Evolutionary conservation across 768 basidiomycete genomes (phyloP).

Genomic region (Mycena capillaripes): DNA sequence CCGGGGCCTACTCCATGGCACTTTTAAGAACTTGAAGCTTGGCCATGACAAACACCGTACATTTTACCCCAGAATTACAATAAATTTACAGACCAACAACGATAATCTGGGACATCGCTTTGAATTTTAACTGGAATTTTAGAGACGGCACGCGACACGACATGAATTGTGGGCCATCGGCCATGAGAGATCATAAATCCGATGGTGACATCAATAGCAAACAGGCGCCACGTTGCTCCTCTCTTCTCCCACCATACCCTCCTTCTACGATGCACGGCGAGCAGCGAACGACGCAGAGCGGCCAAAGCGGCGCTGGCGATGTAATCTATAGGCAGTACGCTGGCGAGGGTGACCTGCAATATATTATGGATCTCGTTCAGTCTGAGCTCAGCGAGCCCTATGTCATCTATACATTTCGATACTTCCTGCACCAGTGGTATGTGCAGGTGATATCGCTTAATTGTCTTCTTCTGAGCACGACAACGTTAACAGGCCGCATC

Average conservation of each 20-base stretch:
- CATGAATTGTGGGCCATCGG: no score
- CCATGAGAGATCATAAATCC: no score
- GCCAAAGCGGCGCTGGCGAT: neutral
- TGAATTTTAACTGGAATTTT: no score
- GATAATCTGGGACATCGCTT: neutral
- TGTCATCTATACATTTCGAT: conserved; percentile 96
- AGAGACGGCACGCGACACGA: no score
- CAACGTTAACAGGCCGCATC: conserved; percentile 25
- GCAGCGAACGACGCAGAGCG: neutral
- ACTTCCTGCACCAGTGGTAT: conserved; percentile 97
- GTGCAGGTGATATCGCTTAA: conserved; percentile 45
- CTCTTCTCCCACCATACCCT: neutral
- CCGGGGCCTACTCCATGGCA: no score
- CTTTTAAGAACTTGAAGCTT: no score
- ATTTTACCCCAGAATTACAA: no score
- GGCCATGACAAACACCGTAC: no score
- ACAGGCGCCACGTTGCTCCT: conserved; percentile 19
- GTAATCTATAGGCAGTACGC: conserved; percentile 25
- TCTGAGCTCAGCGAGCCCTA: conserved; percentile 67
- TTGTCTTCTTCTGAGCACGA: conserved; percentile 44
- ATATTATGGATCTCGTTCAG: conserved; percentile 34
- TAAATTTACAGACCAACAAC: neutral
- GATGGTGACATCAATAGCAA: no score
- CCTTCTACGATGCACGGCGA: conserved; percentile 11
- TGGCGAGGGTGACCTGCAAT: conserved; percentile 30